A percentile compares a stretch with the other conserved stretches of the same genome.
phyloP scores from a whole-genome alignment of 352 stramenopile genomes.

The Phytophthora macrochlamydospora region DNA sequence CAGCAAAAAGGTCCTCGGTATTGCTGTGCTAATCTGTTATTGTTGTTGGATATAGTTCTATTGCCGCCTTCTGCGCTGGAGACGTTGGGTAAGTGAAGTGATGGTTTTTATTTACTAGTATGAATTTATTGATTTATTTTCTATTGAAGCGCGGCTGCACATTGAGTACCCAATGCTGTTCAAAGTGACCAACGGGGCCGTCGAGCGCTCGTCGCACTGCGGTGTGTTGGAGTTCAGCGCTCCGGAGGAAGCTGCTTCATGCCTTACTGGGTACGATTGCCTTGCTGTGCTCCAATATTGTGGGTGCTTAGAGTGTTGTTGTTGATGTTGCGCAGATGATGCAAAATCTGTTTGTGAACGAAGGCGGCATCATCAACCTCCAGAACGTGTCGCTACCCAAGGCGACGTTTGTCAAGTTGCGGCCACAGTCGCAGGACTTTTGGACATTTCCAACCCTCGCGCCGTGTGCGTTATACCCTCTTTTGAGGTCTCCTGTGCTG shows the following conservation, averaged over 20 bases:
- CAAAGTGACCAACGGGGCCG: slow-evolving; percentile 91
- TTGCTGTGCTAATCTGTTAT: neutral
- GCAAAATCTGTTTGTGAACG: slow-evolving; percentile 97
- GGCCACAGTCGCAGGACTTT: slow-evolving; percentile 98
- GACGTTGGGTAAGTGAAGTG: slow-evolving; percentile 79
- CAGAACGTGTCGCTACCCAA: slow-evolving; percentile 97
- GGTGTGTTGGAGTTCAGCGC: slow-evolving; percentile 99
- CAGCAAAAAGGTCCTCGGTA: slow-evolving; percentile 6
- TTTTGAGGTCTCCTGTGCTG: neutral
- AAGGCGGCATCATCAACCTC: slow-evolving; percentile 95
- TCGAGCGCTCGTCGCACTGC: slow-evolving; percentile 94
- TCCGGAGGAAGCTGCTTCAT: slow-evolving; percentile 97
- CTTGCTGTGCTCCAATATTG: neutral
- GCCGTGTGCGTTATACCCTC: slow-evolving; percentile 90
- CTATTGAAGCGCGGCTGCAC: slow-evolving; percentile 80
- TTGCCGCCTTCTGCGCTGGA: slow-evolving; percentile 98
- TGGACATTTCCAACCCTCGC: slow-evolving; percentile 98
- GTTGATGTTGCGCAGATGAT: slow-evolving; percentile 90
- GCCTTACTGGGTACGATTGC: slow-evolving; percentile 95
- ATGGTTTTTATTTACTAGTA: slow-evolving; percentile 7
- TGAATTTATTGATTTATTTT: slow-evolving; percentile 3
- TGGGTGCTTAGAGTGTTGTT: neutral
- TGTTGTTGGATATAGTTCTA: slow-evolving; percentile 70
- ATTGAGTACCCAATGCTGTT: slow-evolving; percentile 99
- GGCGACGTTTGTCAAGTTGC: slow-evolving; percentile 98